These are phyloP conservation scores for Cadophora malorum DNA, from an alignment of 2,329 filamentous ascomycete species.

Conservation along the genomic window DNA sequence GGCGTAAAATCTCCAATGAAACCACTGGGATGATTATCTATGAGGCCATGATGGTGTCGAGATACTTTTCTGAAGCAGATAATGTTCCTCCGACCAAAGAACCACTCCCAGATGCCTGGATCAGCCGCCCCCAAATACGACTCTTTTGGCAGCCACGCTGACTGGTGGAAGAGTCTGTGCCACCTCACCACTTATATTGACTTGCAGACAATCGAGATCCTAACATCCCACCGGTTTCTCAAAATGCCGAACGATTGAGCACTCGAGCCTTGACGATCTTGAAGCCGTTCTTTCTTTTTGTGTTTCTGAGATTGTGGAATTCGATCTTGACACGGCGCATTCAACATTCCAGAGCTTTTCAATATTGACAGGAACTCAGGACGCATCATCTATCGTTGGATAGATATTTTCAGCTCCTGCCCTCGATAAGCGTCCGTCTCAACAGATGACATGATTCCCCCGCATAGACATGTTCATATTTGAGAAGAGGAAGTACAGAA, in stretches of 20 bases:
- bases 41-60: background rate
- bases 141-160: too few species aligned
- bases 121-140: conserved; percentile 1
- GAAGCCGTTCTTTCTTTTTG: background rate
- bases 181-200: conserved; percentile 1
- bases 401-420: too few species aligned
- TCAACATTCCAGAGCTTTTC: too few species aligned
- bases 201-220: conserved; percentile 1
- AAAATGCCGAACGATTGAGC: too few species aligned
- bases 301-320: background rate
- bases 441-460: too few species aligned
- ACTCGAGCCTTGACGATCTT: background rate
- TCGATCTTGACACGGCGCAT: too few species aligned
- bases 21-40: background rate
- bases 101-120: background rate
- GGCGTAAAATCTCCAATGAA: background rate
- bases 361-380: too few species aligned
- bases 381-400: too few species aligned
- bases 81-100: background rate
- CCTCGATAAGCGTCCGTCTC: too few species aligned
- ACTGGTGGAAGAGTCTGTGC: conserved; percentile 2
- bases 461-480: too few species aligned
- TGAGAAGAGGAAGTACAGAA: too few species aligned
- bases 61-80: background rate
- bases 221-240: background rate